Base-by-base conservation (phyloP, 352 stramenopile genomes). In the Phytophthora fragariaefolia region DNA sequence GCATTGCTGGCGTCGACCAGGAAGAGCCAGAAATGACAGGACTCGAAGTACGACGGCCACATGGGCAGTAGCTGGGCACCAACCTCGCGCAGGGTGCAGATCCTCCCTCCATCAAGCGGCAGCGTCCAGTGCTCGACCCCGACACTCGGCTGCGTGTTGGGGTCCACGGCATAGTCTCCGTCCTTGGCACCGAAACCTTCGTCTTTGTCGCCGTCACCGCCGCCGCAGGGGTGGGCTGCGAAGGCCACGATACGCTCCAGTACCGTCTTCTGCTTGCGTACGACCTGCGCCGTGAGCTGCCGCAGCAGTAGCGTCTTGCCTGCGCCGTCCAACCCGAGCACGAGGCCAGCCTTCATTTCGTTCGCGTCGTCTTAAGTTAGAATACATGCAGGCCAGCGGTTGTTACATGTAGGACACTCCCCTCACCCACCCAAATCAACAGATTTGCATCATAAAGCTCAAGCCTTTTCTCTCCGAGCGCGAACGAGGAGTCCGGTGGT, bases 231-330 rank as follows among this genome's bases (percentile, higher is more conserved):
- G 36, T 55, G 56, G 28, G 43, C 50, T 18, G 66, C 69, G 18
- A 82, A 61, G 27, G 65, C 58, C 26, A 77, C 70, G 26, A 91
- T 45, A 8, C 74, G 71, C 17, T 80, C 73, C 22, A 89, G 27
- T 17, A 90, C 51, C 24, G 66, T 74, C 8, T 74, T 71, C 58
- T 81, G 74, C 56, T 71, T 81, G 50, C 71, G 60, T 48, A 75
- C 62, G 26, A 87, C 55, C 43, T 87, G 76, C 6, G 66, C 63
- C 50, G 71, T 68, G 43, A 91, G 76, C 58, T 89, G 85, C 20
- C 82, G 85, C 34, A 91, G 65, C 45, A 93, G 53, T 51, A 91
- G 76, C 52, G 85, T 91, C 76, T 93, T 91, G 43, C 85, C 85
- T 9, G 72, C 74, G 46, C 85, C 85, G 42, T 93, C 80, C 32